Percentiles rank a stretch among this genome's conserved stretches.
Evolutionary conservation across 2,329 filamentous ascomycete species (phyloP).

Genomic region (Chalaropsis ovoidea): DNA sequence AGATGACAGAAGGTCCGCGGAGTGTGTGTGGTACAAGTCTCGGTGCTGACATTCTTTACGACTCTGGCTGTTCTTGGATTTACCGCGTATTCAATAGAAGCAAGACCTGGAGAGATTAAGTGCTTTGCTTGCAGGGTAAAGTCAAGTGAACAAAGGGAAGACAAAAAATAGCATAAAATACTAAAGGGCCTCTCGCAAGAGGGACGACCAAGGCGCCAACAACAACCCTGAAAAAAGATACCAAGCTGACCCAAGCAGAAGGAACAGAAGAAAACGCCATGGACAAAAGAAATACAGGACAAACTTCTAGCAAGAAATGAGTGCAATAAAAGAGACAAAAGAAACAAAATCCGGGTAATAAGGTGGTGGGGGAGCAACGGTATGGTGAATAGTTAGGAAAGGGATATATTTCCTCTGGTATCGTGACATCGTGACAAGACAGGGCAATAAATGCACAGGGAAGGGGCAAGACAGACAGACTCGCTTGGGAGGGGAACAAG

Average conservation of each 20-base stretch:
- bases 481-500: not conserved
- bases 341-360: not conserved
- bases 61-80: not conserved
- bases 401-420: conserved; percentile 17
- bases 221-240: not conserved
- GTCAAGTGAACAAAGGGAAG: not conserved
- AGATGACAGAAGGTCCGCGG: not conserved
- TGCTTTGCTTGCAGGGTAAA: not conserved
- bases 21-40: not conserved
- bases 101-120: not conserved
- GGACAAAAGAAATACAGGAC: conserved; percentile 7
- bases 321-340: conserved; percentile 6
- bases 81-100: not conserved
- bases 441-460: conserved; percentile 8
- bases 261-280: not conserved
- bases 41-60: not conserved
- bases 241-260: not conserved
- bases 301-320: not conserved
- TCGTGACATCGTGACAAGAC: conserved; percentile 23
- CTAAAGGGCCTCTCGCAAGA: not conserved
- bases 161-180: conserved; percentile 4
- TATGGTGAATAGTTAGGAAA: conserved; percentile 2
- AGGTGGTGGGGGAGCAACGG: not conserved
- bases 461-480: not conserved
- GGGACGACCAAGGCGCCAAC: not conserved